Percentiles rank a stretch among this genome's conserved stretches.
These are phyloP conservation scores for Craspedostauros australis DNA, from an alignment of 108 stramenopile genomes.

Conservation along the genomic window DNA sequence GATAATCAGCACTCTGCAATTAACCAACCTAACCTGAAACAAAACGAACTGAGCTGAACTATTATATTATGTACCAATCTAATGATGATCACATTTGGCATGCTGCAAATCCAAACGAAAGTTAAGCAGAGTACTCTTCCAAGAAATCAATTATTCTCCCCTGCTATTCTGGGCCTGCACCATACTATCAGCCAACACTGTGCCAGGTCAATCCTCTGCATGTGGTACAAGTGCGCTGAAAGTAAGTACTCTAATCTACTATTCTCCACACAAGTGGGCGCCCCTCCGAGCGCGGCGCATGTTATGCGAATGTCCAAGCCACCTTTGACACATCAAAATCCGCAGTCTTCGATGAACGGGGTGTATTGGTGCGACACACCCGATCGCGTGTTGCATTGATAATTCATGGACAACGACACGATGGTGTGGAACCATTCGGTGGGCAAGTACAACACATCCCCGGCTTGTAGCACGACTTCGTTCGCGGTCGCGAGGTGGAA, in stretches of 20 bases:
- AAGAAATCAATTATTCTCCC: background rate
- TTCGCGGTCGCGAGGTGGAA: constrained; percentile 37
- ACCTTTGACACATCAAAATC: too few relatives aligned
- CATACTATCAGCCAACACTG: too few relatives aligned
- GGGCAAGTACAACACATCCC: constrained; percentile 88
- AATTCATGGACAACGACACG: constrained; percentile 77
- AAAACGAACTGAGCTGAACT: background rate
- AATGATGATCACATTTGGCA: background rate
- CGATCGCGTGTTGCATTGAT: constrained; percentile 88
- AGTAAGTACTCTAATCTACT: too few relatives aligned
- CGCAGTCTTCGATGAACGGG: too few relatives aligned
- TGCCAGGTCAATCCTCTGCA: too few relatives aligned
- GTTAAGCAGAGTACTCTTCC: background rate
- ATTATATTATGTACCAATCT: background rate
- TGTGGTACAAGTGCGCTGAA: too few relatives aligned
- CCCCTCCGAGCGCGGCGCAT: too few relatives aligned
- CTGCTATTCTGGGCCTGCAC: too few relatives aligned
- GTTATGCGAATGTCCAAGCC: too few relatives aligned
- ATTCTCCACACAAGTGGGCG: too few relatives aligned
- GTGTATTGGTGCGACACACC: too few relatives aligned
- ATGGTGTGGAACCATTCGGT: constrained; percentile 93
- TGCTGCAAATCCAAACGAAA: background rate
- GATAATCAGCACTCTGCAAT: too few relatives aligned
- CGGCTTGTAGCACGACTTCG: constrained; percentile 86
- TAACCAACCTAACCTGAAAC: background rate